A percentile compares a stretch with the other conserved stretches of the same genome.
These are phyloP conservation scores for Papilionanthe hybrid DNA, from an alignment of 116 monocot species.

Conservation along the genomic window DNA sequence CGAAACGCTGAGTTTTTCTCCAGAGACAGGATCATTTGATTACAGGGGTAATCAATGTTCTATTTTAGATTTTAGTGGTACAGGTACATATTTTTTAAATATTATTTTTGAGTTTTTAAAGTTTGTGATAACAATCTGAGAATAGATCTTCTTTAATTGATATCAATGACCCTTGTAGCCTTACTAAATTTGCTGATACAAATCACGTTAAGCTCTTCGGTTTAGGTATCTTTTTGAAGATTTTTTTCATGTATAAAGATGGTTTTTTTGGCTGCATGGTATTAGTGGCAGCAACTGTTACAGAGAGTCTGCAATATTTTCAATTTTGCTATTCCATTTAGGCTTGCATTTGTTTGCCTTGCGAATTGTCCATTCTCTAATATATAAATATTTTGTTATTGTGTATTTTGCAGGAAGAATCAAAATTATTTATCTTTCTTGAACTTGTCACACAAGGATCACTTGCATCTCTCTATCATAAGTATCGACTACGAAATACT, in stretches of 20 bases:
- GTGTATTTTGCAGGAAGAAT: conserved; percentile 53
- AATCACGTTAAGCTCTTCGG: neutral
- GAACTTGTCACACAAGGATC: conserved; percentile 91
- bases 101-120: neutral
- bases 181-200: neutral
- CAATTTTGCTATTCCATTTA: neutral
- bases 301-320: neutral
- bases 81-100: neutral
- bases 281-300: neutral
- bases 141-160: neutral
- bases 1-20: neutral
- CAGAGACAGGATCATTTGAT: neutral
- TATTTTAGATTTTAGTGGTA: neutral
- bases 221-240: neutral
- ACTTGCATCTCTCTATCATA: conserved; percentile 65
- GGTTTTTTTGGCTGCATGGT: neutral
- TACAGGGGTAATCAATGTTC: neutral
- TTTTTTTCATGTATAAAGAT: neutral
- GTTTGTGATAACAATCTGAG: neutral
- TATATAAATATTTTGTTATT: neutral
- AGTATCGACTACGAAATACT: conserved; percentile 54
- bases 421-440: conserved; percentile 75
- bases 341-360: neutral
- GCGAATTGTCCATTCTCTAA: neutral
- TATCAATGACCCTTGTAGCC: neutral